phyloP scores from a whole-genome alignment of 805 yeast genomes.

The Cyberlindnera meyerae region DNA sequence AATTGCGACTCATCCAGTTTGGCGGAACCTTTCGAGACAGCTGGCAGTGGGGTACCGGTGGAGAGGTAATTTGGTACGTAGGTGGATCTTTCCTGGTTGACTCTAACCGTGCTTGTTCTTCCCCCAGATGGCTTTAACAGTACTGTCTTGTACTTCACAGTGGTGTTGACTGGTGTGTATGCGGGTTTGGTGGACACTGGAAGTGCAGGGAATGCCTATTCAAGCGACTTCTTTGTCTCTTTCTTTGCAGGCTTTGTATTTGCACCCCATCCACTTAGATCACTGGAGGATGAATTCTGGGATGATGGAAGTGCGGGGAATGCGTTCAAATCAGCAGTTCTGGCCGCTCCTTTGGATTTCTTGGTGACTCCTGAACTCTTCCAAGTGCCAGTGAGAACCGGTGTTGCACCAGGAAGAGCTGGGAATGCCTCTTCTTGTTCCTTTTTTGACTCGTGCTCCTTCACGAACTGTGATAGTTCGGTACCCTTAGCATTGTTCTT shows the following conservation, averaged over 20 bases:
- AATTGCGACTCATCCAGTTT: slow-evolving; percentile 32
- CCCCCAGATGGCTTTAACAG: slow-evolving; percentile 3
- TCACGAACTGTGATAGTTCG: slow-evolving; percentile 29
- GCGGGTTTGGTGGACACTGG: slow-evolving; percentile 11
- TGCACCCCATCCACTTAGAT: slow-evolving; percentile 15
- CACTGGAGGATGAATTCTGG: slow-evolving; percentile 7
- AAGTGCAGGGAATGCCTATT: slow-evolving; percentile 30
- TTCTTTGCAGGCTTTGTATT: slow-evolving; percentile 15
- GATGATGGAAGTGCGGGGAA: no score
- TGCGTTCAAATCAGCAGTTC: no score
- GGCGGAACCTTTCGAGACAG: slow-evolving; percentile 14
- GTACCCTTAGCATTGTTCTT: slow-evolving; percentile 39
- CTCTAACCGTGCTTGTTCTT: slow-evolving; percentile 12
- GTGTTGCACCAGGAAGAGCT: slow-evolving; percentile 33
- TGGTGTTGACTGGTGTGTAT: slow-evolving; percentile 19
- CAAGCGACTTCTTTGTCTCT: slow-evolving; percentile 11
- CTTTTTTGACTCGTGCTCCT: slow-evolving; percentile 24
- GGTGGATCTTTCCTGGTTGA: slow-evolving; percentile 15
- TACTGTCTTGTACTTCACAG: slow-evolving; percentile 20
- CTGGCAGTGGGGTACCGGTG: slow-evolving; percentile 17
- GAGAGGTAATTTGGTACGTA: slow-evolving; percentile 27
- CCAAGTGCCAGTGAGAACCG: neutral
- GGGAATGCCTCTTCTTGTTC: slow-evolving; percentile 44
- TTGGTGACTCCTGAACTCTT: no score
- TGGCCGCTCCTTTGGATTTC: no score